A percentile compares a stretch with the other conserved stretches of the same genome.
These are phyloP conservation scores for Tulasnella sp. DNA, from an alignment of 768 basidiomycete genomes.

Conservation along the genomic window DNA sequence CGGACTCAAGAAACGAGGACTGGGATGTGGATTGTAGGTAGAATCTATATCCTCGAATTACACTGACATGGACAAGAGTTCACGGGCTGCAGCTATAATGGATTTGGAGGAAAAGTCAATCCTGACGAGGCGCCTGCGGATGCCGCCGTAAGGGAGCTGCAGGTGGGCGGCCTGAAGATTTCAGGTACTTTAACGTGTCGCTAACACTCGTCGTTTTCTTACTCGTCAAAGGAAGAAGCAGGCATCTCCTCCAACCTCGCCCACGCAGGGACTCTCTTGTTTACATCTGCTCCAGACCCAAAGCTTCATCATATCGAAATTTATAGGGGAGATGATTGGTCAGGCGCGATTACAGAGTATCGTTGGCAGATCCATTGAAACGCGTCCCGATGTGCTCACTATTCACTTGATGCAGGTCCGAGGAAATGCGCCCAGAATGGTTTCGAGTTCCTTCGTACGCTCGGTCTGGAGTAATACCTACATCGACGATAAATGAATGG, in stretches of 20 bases:
- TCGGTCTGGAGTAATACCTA: not conserved
- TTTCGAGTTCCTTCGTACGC: conserved; percentile 50
- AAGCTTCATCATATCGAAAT: conserved; percentile 74
- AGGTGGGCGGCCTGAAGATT: conserved; percentile 52
- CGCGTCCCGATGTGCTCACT: not conserved
- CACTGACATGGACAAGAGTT: not conserved
- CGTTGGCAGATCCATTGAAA: conserved; percentile 39
- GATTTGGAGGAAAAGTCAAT: conserved; percentile 91
- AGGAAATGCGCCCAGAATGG: conserved; percentile 89
- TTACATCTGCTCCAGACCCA: conserved; percentile 57
- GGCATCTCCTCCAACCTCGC: conserved; percentile 68
- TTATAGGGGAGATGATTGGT: conserved; percentile 65
- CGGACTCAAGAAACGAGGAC: conserved; percentile 43
- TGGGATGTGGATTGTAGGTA: conserved; percentile 39
- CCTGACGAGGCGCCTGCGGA: conserved; percentile 64
- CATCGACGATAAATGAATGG: not conserved
- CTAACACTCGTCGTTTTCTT: too few species aligned
- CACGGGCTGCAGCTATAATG: conserved; percentile 66
- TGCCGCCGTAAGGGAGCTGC: conserved; percentile 68
- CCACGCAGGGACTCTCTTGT: conserved; percentile 67
- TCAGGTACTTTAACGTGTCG: not conserved
- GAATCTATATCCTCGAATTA: not conserved
- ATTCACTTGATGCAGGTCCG: conserved; percentile 56
- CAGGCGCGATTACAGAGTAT: conserved; percentile 68
- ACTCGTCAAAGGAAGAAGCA: conserved; percentile 76